Conservation (phyloP, 106 monocot genomes). For the Hemerocallis citrina region DNA sequence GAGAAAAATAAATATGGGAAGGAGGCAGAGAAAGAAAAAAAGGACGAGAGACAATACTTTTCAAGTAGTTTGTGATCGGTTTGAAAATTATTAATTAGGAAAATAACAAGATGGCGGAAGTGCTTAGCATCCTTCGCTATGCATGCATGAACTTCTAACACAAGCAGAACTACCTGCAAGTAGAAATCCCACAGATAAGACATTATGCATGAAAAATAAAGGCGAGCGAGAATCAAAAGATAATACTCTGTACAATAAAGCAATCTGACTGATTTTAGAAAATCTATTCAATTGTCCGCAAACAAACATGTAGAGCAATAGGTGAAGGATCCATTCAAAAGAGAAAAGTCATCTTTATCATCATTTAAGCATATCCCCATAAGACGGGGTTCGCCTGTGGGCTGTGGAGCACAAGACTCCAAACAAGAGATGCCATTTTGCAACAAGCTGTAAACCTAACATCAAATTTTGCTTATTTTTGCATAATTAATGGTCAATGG, state of each 20-base stretch:
- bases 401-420: too few relatives aligned
- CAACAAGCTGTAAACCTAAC: too few relatives aligned
- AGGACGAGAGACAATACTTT: constrained; percentile 13
- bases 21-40: not conserved
- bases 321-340: too few relatives aligned
- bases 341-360: too few relatives aligned
- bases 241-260: not conserved
- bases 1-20: not conserved
- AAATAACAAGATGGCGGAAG: constrained; percentile 26
- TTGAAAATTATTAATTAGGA: constrained; percentile 18
- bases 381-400: too few relatives aligned
- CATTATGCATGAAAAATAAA: not conserved
- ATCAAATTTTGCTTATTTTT: too few relatives aligned
- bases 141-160: constrained; percentile 25
- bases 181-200: not conserved
- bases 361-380: too few relatives aligned
- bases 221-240: not conserved
- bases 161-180: constrained; percentile 25
- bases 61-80: constrained; percentile 22
- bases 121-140: constrained; percentile 28
- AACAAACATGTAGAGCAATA: too few relatives aligned
- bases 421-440: too few relatives aligned
- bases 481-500: too few relatives aligned
- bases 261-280: not conserved
- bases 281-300: too few relatives aligned